Base-by-base conservation (phyloP, 2,329 filamentous ascomycete species). In the Colletotrichum sp. region DNA sequence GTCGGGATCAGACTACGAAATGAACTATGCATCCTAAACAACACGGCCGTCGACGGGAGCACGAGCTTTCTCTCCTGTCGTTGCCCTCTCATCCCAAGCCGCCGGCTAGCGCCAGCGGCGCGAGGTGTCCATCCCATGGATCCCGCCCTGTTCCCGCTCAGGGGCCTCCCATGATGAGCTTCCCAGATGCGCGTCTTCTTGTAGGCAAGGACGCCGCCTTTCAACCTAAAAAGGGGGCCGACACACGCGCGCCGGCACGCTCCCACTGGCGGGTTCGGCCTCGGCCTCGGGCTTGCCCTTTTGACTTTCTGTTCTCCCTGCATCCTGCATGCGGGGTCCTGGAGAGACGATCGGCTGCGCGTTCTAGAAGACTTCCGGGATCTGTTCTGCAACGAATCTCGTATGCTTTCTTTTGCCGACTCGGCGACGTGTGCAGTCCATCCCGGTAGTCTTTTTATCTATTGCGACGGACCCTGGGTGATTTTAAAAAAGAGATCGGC, bases 351-450 rank as follows among this genome's bases (percentile, higher is more conserved):
- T 69, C 70, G 67, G 48, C 64, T 55, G 70, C 70, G 48, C 68
- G 70, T 76, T 76, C 74, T 76, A 74, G 70, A 76, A 76, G 70
- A 39, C 59, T 68, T 76, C 57, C 52, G 64, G 73, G 65, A 73
- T 75, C 39, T 68, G 43, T 74, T 76, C 74, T 76, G 59, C 65
- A 75, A 43, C 70, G 34, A 59, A 73, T 18, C 64, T 52, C 64
- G 28, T 55, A 61, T 65, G 28, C 24, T 73, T 76, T 65, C 65
- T 76, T 65, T 76, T 69, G 16, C 18, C 10, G 13, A 64, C 18
- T 64, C n/a, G 39, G 34, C 48, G 57, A 28, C 63, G 34, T 60
- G 52, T 36, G 52, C 18, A 55, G 16, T 36, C 34, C 26, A 36
- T 28, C 39, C 61, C 28, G 32, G 36, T 52, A 34, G 52, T n/a